These are phyloP conservation scores for Pleurotus platypus DNA, from an alignment of 768 basidiomycete genomes.

Conservation along the genomic window DNA sequence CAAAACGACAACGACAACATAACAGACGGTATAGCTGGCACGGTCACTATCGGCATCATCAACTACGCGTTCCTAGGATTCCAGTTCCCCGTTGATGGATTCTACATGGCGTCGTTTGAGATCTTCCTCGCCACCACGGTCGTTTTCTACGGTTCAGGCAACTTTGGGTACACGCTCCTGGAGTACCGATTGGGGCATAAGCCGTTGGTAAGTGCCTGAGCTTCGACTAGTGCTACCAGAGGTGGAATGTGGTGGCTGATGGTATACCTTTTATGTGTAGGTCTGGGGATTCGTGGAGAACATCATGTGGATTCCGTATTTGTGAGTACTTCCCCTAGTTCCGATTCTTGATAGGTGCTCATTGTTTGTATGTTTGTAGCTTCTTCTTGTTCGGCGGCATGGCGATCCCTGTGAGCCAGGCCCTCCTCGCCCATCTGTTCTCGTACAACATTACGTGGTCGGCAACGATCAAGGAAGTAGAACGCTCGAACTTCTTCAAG, in stretches of 20 bases:
- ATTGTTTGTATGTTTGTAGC: conserved; percentile 27
- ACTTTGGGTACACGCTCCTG: conserved; percentile 64
- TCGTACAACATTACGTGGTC: conserved; percentile 56
- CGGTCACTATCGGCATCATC: conserved; percentile 62
- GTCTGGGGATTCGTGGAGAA: conserved; percentile 52
- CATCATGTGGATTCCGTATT: conserved; percentile 69
- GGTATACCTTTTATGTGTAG: conserved; percentile 23
- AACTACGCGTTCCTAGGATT: conserved; percentile 78
- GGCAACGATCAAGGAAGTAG: conserved; percentile 75
- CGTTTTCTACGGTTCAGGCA: conserved; percentile 77
- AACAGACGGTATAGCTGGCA: conserved; percentile 58
- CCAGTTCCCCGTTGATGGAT: conserved; percentile 68
- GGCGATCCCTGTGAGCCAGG: conserved; percentile 64
- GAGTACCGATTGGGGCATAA: conserved; percentile 69
- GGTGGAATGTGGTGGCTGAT: conserved; percentile 12
- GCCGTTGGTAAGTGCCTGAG: conserved; percentile 32
- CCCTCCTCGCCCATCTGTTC: conserved; percentile 63
- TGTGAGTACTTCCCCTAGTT: conserved; percentile 38
- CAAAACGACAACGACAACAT: too few species aligned
- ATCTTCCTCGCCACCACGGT: conserved; percentile 75
- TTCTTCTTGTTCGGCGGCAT: conserved; percentile 81
- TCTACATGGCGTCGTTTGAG: conserved; percentile 77
- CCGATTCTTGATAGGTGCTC: too few species aligned
- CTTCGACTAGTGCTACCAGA: neutral
- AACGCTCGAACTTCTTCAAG: conserved; percentile 85